These are phyloP conservation scores for Backusella tuberculispora DNA, from an alignment of 192 early-diverging fungal species.

Conservation along the genomic window DNA sequence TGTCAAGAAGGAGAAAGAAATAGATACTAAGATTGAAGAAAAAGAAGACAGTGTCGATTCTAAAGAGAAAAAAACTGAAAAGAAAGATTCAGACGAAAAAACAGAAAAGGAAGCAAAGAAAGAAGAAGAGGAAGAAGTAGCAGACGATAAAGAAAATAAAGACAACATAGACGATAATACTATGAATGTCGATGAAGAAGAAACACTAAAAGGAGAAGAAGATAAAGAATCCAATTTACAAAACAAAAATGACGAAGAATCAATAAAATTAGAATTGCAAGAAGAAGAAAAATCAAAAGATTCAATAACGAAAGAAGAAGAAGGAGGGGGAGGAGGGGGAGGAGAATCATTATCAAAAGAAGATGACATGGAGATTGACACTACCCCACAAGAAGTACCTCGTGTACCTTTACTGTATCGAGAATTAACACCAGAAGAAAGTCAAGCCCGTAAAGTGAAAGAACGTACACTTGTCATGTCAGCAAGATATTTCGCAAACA, in stretches of 20 bases:
- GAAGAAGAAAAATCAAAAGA: neutral
- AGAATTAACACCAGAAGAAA: conserved; percentile 27
- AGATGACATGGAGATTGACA: neutral
- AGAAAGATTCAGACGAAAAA: neutral
- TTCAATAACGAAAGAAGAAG: neutral
- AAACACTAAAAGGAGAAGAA: neutral
- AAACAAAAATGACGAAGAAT: neutral
- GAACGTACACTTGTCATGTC: conserved; percentile 46
- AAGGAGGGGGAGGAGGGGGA: conserved; percentile 12
- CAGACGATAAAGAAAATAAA: too few species aligned
- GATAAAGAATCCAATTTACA: neutral
- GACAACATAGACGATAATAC: neutral
- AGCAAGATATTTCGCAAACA: conserved; percentile 51
- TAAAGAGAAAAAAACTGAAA: neutral
- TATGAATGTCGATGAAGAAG: neutral
- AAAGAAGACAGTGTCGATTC: neutral
- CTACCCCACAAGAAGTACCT: conserved; percentile 13
- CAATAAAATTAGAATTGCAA: neutral
- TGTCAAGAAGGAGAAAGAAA: neutral
- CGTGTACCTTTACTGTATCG: conserved; percentile 25
- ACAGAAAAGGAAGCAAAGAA: neutral
- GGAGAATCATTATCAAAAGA: conserved; percentile 1
- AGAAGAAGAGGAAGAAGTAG: neutral
- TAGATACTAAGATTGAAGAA: too few species aligned
- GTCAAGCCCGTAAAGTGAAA: conserved; percentile 33